A percentile compares a stretch with the other conserved stretches of the same genome.
Conservation (phyloP, 345 rosid species). For the Cardiospermum halicacabum region DNA sequence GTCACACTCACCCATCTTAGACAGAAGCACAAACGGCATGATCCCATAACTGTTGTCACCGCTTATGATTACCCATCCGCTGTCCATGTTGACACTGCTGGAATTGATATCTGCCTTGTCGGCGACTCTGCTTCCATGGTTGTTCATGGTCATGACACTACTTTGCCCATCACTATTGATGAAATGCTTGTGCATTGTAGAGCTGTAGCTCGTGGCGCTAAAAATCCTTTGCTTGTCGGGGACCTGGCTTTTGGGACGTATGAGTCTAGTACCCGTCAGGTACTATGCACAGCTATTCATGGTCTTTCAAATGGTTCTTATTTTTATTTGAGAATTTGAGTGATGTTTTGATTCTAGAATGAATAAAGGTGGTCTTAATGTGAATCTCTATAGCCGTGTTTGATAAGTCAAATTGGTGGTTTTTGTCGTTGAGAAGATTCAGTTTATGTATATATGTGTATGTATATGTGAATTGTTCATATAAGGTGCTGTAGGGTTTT, state of each 20-base stretch:
- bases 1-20: conserved; percentile 55
- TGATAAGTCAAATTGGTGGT: neutral
- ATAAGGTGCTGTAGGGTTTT: neutral
- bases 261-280: conserved; percentile 71
- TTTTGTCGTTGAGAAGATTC: neutral
- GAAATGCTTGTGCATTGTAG: conserved; percentile 96
- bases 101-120: conserved; percentile 74
- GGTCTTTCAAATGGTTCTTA: too few relatives aligned
- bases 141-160: conserved; percentile 92
- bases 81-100: conserved; percentile 78
- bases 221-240: conserved; percentile 73
- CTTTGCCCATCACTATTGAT: conserved; percentile 82
- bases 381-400: neutral
- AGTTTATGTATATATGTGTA: neutral
- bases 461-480: neutral
- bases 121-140: conserved; percentile 98
- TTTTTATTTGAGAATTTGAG: too few relatives aligned
- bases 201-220: conserved; percentile 84
- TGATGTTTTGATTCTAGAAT: too few relatives aligned
- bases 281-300: conserved; percentile 4
- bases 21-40: conserved; percentile 59
- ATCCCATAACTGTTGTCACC: conserved; percentile 74
- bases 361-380: neutral
- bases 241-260: conserved; percentile 91
- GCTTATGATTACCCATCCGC: conserved; percentile 89